These are phyloP conservation scores for Claviceps sp. DNA, from an alignment of 2,329 filamentous ascomycete genomes.

Conservation along the genomic window DNA sequence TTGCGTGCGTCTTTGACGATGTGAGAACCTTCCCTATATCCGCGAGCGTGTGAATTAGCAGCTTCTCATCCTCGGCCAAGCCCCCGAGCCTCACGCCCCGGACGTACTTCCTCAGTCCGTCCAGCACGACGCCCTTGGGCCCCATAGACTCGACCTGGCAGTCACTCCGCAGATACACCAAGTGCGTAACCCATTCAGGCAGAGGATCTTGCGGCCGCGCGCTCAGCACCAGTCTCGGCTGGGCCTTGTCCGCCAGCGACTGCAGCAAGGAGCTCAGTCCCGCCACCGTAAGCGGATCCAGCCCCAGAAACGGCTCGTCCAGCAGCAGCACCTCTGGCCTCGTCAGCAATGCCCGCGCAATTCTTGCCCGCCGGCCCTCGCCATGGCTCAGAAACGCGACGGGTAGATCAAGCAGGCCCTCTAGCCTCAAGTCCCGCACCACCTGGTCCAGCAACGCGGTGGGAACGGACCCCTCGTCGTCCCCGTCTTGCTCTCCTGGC, in stretches of 20 bases:
- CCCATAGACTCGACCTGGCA: slow-evolving; percentile 55
- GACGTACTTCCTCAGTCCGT: slow-evolving; percentile 35
- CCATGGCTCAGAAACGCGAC: slow-evolving; percentile 89
- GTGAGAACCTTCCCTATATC: slow-evolving; percentile 35
- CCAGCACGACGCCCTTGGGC: slow-evolving; percentile 47
- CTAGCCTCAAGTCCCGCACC: slow-evolving; percentile 55
- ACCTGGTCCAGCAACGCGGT: slow-evolving; percentile 44
- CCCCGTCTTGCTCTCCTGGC: slow-evolving; percentile 17
- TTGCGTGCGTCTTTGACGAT: slow-evolving; percentile 9
- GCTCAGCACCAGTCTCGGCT: slow-evolving; percentile 62
- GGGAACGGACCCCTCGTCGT: slow-evolving; percentile 34
- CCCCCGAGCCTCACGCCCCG: slow-evolving; percentile 31
- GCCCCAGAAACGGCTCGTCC: slow-evolving; percentile 92
- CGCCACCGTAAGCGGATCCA: slow-evolving; percentile 71
- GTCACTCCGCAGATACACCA: slow-evolving; percentile 57
- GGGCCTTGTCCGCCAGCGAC: slow-evolving; percentile 49
- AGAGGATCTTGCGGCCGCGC: slow-evolving; percentile 75
- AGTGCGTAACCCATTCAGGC: slow-evolving; percentile 81
- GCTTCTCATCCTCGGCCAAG: slow-evolving; percentile 30
- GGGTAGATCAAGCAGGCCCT: slow-evolving; percentile 60
- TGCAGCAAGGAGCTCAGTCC: slow-evolving; percentile 59
- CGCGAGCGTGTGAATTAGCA: slow-evolving; percentile 33
- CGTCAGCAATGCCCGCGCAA: slow-evolving; percentile 71
- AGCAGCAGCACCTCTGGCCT: slow-evolving; percentile 71
- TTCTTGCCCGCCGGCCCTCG: slow-evolving; percentile 74